These are phyloP conservation scores for Auricularia cornea DNA, from an alignment of 768 basidiomycete species.

Conservation along the genomic window DNA sequence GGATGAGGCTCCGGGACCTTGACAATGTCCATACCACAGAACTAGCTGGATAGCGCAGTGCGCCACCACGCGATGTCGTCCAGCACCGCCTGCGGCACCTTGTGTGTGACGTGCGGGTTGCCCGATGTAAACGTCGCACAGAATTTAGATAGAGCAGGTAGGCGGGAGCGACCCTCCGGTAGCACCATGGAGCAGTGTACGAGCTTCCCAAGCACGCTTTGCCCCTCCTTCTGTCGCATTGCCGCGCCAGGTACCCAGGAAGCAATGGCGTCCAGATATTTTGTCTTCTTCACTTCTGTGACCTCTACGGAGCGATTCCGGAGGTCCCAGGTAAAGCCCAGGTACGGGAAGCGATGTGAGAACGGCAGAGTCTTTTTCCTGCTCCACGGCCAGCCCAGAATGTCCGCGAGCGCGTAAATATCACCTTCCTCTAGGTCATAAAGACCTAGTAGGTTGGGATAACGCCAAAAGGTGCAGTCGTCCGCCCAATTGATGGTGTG, in stretches of 20 bases:
- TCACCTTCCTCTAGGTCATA: neutral
- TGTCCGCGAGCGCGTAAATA: neutral
- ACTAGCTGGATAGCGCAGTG: neutral
- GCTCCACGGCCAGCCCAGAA: neutral
- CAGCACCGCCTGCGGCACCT: neutral
- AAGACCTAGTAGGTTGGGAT: neutral
- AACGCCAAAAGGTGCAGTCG: neutral
- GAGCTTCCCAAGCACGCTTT: neutral
- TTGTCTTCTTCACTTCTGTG: no score
- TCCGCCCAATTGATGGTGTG: neutral
- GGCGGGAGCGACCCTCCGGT: neutral
- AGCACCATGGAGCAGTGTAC: neutral
- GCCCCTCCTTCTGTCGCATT: neutral
- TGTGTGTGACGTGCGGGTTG: neutral
- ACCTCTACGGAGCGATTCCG: neutral
- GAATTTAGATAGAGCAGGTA: neutral
- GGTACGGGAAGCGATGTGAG: constrained; percentile 13
- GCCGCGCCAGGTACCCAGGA: no score
- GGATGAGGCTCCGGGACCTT: neutral
- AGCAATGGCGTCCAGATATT: neutral
- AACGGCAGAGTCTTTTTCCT: neutral
- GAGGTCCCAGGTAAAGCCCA: neutral
- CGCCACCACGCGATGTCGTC: neutral
- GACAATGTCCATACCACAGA: neutral
- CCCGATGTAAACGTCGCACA: neutral